Conservation (phyloP, 2,329 filamentous ascomycete species). For the Didymosphaeria variabile region DNA sequence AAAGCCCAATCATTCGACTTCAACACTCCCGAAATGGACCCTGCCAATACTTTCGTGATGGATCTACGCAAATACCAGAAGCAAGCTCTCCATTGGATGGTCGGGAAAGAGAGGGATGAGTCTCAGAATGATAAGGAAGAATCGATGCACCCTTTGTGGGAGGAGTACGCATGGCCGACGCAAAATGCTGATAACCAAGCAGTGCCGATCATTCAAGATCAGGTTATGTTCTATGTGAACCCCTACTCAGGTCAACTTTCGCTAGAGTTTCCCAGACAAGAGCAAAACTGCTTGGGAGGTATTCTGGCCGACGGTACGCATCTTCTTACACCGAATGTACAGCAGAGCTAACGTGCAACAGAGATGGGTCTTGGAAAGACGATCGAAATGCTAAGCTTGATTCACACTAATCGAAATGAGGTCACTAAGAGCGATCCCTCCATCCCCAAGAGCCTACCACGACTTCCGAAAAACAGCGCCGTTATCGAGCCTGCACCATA, state of each 20-base stretch:
- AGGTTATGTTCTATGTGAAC: conserved; percentile 89
- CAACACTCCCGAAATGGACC: conserved; percentile 84
- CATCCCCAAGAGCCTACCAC: conserved; percentile 69
- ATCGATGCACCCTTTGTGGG: conserved; percentile 98
- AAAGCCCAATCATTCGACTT: conserved; percentile 99
- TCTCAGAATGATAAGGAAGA: conserved; percentile 71
- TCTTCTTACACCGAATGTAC: not conserved
- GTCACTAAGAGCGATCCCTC: conserved; percentile 44
- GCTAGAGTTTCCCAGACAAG: conserved; percentile 88
- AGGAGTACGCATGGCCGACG: conserved; percentile 89
- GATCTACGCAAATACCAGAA: conserved; percentile 91
- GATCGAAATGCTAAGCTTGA: conserved; percentile 94
- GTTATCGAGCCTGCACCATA: conserved; percentile 76
- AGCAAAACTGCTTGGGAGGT: conserved; percentile 93
- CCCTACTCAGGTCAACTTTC: conserved; percentile 96
- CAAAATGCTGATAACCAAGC: conserved; percentile 88
- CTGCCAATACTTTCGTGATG: conserved; percentile 82
- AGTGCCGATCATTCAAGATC: conserved; percentile 70
- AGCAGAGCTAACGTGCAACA: conserved; percentile 27
- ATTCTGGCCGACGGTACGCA: conserved; percentile 78
- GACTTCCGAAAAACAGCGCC: conserved; percentile 66
- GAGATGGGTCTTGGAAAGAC: conserved; percentile 99
- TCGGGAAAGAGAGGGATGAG: conserved; percentile 87
- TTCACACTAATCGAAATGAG: conserved; percentile 82
- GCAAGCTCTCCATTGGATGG: conserved; percentile 96